phyloP scores from a whole-genome alignment of 2,329 filamentous ascomycete species.

The Cladophialophora exuberans region DNA sequence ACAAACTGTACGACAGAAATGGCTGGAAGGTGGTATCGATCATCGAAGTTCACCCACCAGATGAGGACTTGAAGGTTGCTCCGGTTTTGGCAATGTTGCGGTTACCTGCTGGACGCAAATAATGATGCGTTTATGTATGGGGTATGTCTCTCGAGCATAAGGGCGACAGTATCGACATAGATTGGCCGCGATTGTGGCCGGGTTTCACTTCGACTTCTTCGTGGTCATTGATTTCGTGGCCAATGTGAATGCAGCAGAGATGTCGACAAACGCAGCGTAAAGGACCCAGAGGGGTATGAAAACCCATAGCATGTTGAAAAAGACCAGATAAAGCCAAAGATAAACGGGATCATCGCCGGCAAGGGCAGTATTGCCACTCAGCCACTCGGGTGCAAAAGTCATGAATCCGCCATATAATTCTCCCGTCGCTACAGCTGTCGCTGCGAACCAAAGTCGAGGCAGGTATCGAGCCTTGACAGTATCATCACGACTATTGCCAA shows the following conservation, averaged over 20 bases:
- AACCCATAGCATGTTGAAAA: constrained; percentile 69
- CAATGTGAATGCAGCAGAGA: constrained; percentile 20
- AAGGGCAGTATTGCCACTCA: constrained; percentile 61
- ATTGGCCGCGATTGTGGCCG: too few relatives aligned
- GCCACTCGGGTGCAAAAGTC: constrained; percentile 69
- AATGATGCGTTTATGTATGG: background rate
- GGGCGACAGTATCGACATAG: too few relatives aligned
- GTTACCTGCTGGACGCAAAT: constrained; percentile 5
- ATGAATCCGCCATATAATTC: constrained; percentile 68
- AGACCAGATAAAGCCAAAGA: constrained; percentile 65
- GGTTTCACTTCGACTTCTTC: constrained; percentile 20
- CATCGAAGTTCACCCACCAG: constrained; percentile 12
- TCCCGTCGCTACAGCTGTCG: constrained; percentile 61
- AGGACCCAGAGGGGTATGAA: constrained; percentile 58
- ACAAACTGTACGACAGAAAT: constrained; percentile 24
- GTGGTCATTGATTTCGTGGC: background rate
- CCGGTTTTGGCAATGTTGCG: constrained; percentile 26
- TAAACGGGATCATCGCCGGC: constrained; percentile 65
- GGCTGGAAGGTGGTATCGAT: constrained; percentile 22
- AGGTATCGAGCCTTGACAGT: constrained; percentile 33
- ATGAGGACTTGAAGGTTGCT: constrained; percentile 20
- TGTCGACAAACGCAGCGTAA: constrained; percentile 21
- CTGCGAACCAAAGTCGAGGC: constrained; percentile 58
- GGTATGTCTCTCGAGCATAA: too few relatives aligned
- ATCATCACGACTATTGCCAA: constrained; percentile 26